Percentiles rank a stretch among this genome's conserved stretches.
These are phyloP conservation scores for Quercus gilva DNA, from an alignment of 306 rosid genomes.

Conservation along the genomic window DNA sequence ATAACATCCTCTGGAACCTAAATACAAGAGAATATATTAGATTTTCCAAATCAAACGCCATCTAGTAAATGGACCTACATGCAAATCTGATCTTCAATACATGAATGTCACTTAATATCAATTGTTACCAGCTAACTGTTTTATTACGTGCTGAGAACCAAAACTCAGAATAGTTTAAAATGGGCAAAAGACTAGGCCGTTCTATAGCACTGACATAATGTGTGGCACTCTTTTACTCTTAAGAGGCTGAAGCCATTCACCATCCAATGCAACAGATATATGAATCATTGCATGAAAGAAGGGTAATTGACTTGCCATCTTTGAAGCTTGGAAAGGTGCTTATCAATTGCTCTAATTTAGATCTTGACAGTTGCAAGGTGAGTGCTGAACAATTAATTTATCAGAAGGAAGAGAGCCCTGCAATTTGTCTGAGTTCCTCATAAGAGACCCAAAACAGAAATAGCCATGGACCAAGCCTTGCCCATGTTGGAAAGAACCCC, in stretches of 20 bases:
- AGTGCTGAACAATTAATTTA: background rate
- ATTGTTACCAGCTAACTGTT: background rate
- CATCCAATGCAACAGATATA: background rate
- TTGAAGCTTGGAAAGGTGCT: background rate
- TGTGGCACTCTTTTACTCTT: background rate
- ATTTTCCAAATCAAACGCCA: no score
- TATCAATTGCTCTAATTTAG: background rate
- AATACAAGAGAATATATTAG: no score
- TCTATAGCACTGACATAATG: background rate
- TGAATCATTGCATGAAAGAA: background rate
- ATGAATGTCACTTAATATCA: background rate
- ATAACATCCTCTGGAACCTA: no score
- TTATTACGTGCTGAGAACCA: background rate
- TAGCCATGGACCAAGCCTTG: constrained; percentile 93
- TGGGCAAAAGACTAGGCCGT: background rate
- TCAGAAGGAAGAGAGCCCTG: constrained; percentile 81
- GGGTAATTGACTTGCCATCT: background rate
- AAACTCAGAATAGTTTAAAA: background rate
- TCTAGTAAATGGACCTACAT: background rate
- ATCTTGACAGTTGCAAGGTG: background rate
- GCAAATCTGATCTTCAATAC: background rate
- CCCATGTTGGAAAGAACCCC: constrained; percentile 94
- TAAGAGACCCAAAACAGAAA: constrained; percentile 92
- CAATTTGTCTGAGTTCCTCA: constrained; percentile 71
- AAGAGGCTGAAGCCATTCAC: background rate